These are phyloP conservation scores for Boletus sp. DNA, from an alignment of 1,284 basidiomycete genomes.

Conservation along the genomic window DNA sequence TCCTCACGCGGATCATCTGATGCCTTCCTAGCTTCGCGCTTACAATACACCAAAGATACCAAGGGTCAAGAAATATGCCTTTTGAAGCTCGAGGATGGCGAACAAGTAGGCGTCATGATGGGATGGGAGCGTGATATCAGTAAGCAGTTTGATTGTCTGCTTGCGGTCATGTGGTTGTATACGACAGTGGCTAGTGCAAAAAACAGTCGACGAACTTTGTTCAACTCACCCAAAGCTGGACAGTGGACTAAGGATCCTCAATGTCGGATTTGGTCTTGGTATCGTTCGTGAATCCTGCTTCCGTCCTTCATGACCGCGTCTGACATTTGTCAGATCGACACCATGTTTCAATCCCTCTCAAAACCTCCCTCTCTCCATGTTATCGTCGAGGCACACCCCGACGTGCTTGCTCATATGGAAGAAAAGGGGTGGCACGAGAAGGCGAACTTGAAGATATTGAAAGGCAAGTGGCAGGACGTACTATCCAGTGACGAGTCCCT, in stretches of 20 bases:
- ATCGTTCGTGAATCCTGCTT: constrained; percentile 55
- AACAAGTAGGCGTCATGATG: constrained; percentile 92
- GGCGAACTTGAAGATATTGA: constrained; percentile 76
- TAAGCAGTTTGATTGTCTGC: constrained; percentile 32
- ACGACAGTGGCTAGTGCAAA: constrained; percentile 49
- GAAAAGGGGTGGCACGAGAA: constrained; percentile 73
- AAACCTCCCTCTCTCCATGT: constrained; percentile 71
- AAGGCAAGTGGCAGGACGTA: constrained; percentile 91
- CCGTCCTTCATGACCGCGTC: constrained; percentile 4
- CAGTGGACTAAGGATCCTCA: constrained; percentile 68
- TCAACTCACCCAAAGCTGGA: constrained; percentile 45
- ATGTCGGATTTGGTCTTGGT: constrained; percentile 93
- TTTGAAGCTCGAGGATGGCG: constrained; percentile 64
- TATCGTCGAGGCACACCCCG: constrained; percentile 94
- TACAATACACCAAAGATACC: constrained; percentile 71
- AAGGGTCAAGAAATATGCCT: constrained; percentile 81
- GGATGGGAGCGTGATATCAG: constrained; percentile 87
- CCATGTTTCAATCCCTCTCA: constrained; percentile 68
- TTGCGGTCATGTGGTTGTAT: constrained; percentile 10
- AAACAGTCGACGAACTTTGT: constrained; percentile 65
- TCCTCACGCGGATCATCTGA: constrained; percentile 74
- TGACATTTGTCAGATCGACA: constrained; percentile 57
- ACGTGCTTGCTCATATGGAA: constrained; percentile 80
- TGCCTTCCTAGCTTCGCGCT: constrained; percentile 68
- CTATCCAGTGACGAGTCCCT: constrained; percentile 55